Evolutionary conservation across 768 basidiomycete species (phyloP).

Genomic region (Symmetrospora coprosmae): DNA sequence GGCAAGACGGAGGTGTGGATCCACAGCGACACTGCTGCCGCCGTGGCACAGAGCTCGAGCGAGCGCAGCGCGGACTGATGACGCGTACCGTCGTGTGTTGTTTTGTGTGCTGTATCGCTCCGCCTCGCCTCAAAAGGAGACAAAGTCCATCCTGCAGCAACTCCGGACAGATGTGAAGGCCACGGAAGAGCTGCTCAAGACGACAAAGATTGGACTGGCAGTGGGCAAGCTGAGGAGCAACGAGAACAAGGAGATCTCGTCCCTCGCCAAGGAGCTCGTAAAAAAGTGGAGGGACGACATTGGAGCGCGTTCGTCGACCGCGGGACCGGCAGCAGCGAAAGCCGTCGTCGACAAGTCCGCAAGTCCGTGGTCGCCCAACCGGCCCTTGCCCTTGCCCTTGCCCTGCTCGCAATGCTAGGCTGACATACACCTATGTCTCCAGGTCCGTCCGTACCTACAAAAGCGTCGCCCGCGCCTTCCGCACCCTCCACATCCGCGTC

Average conservation of each 20-base stretch:
- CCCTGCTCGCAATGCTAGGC: background rate
- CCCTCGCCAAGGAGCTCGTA: slow-evolving; percentile 77
- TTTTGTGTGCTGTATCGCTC: no score
- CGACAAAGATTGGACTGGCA: slow-evolving; percentile 81
- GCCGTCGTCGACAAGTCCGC: slow-evolving; percentile 4
- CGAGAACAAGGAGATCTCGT: slow-evolving; percentile 55
- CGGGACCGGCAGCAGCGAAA: slow-evolving; percentile 15
- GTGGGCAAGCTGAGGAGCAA: slow-evolving; percentile 76
- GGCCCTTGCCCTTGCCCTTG: background rate
- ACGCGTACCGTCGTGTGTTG: no score
- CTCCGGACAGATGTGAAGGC: slow-evolving; percentile 31
- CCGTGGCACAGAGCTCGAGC: background rate
- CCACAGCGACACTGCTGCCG: background rate
- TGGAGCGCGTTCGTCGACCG: slow-evolving; percentile 39
- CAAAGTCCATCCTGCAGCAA: slow-evolving; percentile 25
- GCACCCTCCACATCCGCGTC: slow-evolving; percentile 1
- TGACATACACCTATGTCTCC: background rate
- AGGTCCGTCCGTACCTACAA: slow-evolving; percentile 1
- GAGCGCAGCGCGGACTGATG: no score
- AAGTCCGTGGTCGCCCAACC: background rate
- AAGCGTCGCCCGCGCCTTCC: background rate
- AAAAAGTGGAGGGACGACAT: slow-evolving; percentile 83
- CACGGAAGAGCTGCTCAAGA: slow-evolving; percentile 43
- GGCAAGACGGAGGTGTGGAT: slow-evolving; percentile 11
- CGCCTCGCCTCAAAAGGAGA: slow-evolving; percentile 21